Evolutionary conservation across 352 stramenopile genomes (phyloP).

Genomic region (Pythium coloratum): DNA sequence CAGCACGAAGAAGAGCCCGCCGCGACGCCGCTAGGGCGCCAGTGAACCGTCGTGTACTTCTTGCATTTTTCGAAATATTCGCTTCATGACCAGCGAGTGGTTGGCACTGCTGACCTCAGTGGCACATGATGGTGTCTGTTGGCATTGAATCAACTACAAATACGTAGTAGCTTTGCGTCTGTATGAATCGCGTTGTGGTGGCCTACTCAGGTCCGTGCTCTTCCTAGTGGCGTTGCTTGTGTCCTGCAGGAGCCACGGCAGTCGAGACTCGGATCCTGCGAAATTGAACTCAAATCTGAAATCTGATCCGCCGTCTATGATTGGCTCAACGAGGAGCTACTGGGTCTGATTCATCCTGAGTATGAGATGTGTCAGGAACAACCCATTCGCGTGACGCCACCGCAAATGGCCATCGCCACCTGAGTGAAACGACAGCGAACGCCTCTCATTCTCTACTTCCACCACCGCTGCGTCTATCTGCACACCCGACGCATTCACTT

Average conservation of each 20-base stretch:
- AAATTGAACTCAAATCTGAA: background rate
- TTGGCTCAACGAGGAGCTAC: slow-evolving; percentile 4
- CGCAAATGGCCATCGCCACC: slow-evolving; percentile 19
- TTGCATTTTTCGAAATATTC: slow-evolving; percentile 11
- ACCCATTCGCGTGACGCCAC: slow-evolving; percentile 2
- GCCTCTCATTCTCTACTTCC: background rate
- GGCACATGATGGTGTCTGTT: no score
- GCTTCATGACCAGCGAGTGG: no score
- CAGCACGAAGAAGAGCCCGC: slow-evolving; percentile 22
- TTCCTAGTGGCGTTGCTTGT: no score
- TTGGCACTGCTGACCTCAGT: no score
- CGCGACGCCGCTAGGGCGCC: slow-evolving; percentile 6
- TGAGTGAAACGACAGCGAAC: slow-evolving; percentile 19
- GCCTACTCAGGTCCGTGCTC: no score
- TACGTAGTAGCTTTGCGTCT: no score
- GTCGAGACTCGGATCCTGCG: no score
- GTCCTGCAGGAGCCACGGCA: no score
- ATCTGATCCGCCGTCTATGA: background rate
- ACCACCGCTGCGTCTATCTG: background rate
- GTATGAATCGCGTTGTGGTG: no score
- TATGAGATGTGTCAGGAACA: slow-evolving; percentile 16
- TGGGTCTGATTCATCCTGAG: slow-evolving; percentile 8
- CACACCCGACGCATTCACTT: background rate
- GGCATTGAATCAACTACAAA: no score
- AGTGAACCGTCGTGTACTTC: background rate